Evolutionary conservation across 768 basidiomycete species (phyloP).

Genomic region (Leccinum subgranulosum): DNA sequence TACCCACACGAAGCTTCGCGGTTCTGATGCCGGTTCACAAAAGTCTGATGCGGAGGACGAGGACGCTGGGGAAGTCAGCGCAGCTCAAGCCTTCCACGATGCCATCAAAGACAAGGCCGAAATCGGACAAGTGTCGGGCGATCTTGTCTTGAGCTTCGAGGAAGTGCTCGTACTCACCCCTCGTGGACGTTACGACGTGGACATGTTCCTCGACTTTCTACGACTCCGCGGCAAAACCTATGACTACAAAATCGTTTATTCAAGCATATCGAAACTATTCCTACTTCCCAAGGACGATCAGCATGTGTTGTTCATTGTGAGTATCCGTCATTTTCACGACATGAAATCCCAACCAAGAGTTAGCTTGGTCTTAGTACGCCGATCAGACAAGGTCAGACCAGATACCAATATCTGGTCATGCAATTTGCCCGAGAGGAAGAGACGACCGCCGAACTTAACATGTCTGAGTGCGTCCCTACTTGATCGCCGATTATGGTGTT

Average conservation of each 20-base stretch:
- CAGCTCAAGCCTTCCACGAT: slow-evolving; percentile 96
- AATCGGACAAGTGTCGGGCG: slow-evolving; percentile 87
- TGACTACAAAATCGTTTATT: slow-evolving; percentile 95
- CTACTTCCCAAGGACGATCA: slow-evolving; percentile 95
- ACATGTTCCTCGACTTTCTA: slow-evolving; percentile 95
- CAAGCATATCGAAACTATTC: slow-evolving; percentile 84
- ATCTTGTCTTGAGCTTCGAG: slow-evolving; percentile 90
- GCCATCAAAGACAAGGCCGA: slow-evolving; percentile 95
- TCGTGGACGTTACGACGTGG: slow-evolving; percentile 95
- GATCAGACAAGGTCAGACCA: slow-evolving; percentile 96
- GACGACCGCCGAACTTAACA: slow-evolving; percentile 91
- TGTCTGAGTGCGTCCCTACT: slow-evolving; percentile 69
- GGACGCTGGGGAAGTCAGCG: slow-evolving; percentile 67
- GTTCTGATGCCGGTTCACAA: slow-evolving; percentile 71
- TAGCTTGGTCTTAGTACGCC: slow-evolving; percentile 90
- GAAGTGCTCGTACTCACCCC: slow-evolving; percentile 95
- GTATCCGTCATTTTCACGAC: slow-evolving; percentile 26
- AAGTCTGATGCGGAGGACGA: slow-evolving; percentile 66
- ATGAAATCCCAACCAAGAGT: slow-evolving; percentile 5
- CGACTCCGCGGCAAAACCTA: slow-evolving; percentile 97
- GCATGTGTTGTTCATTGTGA: slow-evolving; percentile 91
- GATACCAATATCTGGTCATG: slow-evolving; percentile 98
- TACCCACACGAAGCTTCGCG: slow-evolving; percentile 55
- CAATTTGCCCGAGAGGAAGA: slow-evolving; percentile 97
- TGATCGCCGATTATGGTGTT: neutral